Conservation (phyloP, 768 basidiomycete genomes). For the Hysterangium stoloniferum region DNA sequence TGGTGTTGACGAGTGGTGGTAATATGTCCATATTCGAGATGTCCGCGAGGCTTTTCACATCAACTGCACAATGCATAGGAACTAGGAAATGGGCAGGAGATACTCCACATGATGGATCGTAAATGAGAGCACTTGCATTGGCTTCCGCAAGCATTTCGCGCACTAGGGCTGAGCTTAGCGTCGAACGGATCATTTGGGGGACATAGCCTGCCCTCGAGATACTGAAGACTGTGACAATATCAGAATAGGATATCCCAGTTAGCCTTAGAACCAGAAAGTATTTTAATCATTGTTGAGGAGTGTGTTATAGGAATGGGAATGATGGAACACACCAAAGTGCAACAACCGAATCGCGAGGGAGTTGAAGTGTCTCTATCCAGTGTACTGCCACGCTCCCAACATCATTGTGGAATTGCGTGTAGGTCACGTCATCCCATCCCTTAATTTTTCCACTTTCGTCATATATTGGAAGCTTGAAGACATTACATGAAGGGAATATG, state of each 20-base stretch:
- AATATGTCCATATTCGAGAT: no score
- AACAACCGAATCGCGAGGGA: conserved; percentile 51
- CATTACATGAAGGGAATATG: background rate
- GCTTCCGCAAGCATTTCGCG: conserved; percentile 61
- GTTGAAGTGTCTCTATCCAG: no score
- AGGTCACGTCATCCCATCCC: conserved; percentile 56
- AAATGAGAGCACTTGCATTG: conserved; percentile 54
- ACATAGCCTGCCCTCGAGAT: conserved; percentile 70
- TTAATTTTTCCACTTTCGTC: conserved; percentile 30
- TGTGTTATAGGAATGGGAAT: conserved; percentile 6
- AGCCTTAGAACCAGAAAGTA: conserved; percentile 39
- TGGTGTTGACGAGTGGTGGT: no score
- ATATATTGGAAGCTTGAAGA: background rate
- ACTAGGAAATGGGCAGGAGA: no score
- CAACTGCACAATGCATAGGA: no score
- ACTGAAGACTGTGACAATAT: conserved; percentile 67
- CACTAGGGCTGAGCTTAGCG: conserved; percentile 52
- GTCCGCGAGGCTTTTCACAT: no score
- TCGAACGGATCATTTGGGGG: conserved; percentile 52
- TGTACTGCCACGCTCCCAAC: conserved; percentile 56
- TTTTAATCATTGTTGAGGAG: conserved; percentile 3
- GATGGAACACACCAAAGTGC: conserved; percentile 56
- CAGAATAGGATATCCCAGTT: conserved; percentile 60
- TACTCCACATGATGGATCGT: conserved; percentile 29
- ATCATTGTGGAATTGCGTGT: conserved; percentile 54